Percentiles rank a stretch among this genome's conserved stretches.
Conservation (phyloP, 768 basidiomycete genomes). For the Clathrus columnatus region DNA sequence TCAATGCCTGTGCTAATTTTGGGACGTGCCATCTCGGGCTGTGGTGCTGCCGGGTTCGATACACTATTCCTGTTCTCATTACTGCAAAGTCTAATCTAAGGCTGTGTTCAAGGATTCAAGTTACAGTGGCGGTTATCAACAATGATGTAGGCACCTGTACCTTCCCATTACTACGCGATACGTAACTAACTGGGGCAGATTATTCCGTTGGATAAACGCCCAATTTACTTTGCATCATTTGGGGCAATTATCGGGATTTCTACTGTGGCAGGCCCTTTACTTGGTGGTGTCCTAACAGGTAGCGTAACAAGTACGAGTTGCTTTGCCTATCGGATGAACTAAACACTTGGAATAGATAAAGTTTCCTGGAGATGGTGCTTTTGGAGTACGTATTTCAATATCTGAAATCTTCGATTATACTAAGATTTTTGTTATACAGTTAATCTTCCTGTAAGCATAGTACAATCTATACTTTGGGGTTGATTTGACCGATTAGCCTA, state of each 20-base stretch:
- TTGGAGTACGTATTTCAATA: no score
- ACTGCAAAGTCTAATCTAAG: background rate
- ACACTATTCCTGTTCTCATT: background rate
- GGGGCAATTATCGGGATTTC: conserved; percentile 28
- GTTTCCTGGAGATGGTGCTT: conserved; percentile 32
- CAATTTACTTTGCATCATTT: conserved; percentile 31
- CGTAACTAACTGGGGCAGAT: conserved; percentile 9
- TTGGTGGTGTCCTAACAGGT: no score
- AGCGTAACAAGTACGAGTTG: no score
- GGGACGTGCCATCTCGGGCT: conserved; percentile 37
- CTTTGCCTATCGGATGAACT: no score
- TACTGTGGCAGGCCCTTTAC: conserved; percentile 24
- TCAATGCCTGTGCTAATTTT: conserved; percentile 26
- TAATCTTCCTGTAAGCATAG: conserved; percentile 16
- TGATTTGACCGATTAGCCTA: background rate
- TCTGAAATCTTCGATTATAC: no score
- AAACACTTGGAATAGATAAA: conserved; percentile 20
- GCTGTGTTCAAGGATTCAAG: background rate
- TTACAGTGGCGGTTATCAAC: background rate
- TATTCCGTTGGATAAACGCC: conserved; percentile 21
- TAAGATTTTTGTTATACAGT: no score
- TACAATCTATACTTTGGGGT: conserved; percentile 22
- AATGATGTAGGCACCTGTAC: background rate
- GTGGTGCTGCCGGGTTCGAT: conserved; percentile 35
- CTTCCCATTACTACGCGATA: background rate